phyloP scores from a whole-genome alignment of 768 basidiomycete species.

The Rhizopogon vesiculosus region DNA sequence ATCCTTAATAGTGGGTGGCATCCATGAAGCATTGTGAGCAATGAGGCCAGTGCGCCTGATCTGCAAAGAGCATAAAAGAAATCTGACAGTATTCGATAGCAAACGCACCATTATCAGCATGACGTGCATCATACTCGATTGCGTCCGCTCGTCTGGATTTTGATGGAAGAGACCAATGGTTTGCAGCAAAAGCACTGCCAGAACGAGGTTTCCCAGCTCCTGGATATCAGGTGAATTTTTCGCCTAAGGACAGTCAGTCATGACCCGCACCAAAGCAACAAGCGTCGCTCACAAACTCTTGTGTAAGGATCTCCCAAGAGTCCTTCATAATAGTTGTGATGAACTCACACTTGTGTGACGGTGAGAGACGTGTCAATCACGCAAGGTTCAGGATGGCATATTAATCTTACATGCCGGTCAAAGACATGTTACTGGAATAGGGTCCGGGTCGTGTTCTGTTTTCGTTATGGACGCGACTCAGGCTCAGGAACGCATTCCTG shows the following conservation, averaged over 20 bases:
- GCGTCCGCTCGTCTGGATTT: constrained; percentile 40
- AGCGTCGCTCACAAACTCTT: constrained; percentile 47
- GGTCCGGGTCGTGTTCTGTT: too few species aligned
- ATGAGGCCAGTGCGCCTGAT: constrained; percentile 31
- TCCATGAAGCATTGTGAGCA: constrained; percentile 25
- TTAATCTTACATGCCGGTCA: too few species aligned
- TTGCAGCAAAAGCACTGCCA: constrained; percentile 48
- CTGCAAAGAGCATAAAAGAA: constrained; percentile 10
- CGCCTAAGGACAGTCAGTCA: constrained; percentile 19
- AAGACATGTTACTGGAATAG: too few species aligned
- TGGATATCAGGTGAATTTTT: constrained; percentile 26
- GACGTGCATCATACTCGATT: constrained; percentile 51
- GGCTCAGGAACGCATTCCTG: too few species aligned
- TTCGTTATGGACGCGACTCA: too few species aligned
- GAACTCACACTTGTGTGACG: constrained; percentile 31
- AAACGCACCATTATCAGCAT: constrained; percentile 54
- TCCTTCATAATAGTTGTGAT: constrained; percentile 40
- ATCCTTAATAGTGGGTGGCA: too few species aligned
- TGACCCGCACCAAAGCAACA: neutral
- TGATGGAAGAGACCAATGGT: constrained; percentile 55
- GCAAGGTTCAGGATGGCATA: too few species aligned
- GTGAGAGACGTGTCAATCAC: too few species aligned
- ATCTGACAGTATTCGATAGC: neutral
- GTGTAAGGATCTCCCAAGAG: constrained; percentile 43
- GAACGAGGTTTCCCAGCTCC: constrained; percentile 32